Conservation (phyloP, 2,329 filamentous ascomycete species). For the Cercospora sojina region DNA sequence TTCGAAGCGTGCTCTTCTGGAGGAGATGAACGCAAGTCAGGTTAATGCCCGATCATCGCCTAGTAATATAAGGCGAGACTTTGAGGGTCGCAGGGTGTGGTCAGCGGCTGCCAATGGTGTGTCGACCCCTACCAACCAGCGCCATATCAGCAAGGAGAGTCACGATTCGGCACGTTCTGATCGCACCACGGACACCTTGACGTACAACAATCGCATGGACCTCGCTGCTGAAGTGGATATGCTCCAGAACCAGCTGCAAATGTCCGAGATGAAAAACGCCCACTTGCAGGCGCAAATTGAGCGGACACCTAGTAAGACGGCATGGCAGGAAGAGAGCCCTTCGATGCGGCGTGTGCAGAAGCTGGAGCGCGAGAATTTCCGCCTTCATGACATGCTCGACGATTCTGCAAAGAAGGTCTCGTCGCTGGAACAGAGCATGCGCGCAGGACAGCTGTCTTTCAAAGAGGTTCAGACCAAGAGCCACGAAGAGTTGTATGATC, state of each 20-base stretch:
- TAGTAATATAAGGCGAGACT: constrained; percentile 63
- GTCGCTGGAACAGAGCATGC: constrained; percentile 79
- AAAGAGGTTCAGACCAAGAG: constrained; percentile 90
- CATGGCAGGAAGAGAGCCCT: constrained; percentile 70
- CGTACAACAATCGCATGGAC: constrained; percentile 86
- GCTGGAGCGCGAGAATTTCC: constrained; percentile 85
- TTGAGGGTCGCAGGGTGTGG: constrained; percentile 60
- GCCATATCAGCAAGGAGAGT: constrained; percentile 64
- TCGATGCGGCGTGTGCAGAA: constrained; percentile 81
- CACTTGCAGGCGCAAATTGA: constrained; percentile 88
- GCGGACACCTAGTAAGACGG: constrained; percentile 59
- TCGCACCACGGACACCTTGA: constrained; percentile 76
- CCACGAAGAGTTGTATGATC: constrained; percentile 88
- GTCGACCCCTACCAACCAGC: constrained; percentile 68
- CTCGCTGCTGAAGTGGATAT: constrained; percentile 87
- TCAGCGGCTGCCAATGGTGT: constrained; percentile 63
- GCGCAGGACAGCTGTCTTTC: constrained; percentile 80
- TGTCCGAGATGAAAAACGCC: constrained; percentile 91
- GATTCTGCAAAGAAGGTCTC: constrained; percentile 93
- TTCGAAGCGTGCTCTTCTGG: constrained; percentile 71
- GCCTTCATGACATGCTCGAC: constrained; percentile 90
- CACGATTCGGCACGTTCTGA: constrained; percentile 82
- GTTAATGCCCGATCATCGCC: constrained; percentile 71
- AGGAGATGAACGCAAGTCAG: constrained; percentile 85
- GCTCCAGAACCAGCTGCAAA: constrained; percentile 88